phyloP scores from a whole-genome alignment of 176 grass and related monocot genomes.

The sorghum (Sorghum bicolor) region DNA sequence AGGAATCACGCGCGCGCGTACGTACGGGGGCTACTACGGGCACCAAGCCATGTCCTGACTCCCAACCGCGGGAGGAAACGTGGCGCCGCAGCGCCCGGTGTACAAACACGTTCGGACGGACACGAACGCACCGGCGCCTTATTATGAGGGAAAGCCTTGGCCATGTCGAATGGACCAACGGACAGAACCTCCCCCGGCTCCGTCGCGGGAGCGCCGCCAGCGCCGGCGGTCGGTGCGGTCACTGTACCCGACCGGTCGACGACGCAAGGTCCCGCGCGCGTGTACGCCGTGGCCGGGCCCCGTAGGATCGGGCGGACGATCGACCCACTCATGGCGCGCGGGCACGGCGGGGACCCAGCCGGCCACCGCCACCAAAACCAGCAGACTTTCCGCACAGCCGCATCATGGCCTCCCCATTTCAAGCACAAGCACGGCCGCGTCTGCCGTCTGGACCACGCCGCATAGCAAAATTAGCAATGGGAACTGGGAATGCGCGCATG shows the following conservation, averaged over 20 bases:
- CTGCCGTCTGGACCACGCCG: slow-evolving; percentile 10
- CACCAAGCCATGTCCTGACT: background rate
- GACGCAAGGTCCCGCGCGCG: background rate
- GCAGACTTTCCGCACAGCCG: slow-evolving; percentile 24
- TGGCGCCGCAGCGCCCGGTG: slow-evolving; percentile 1
- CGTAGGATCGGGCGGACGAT: slow-evolving; percentile 22
- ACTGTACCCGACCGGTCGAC: background rate
- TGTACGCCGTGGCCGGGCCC: background rate
- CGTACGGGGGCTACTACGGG: background rate
- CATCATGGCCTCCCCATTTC: slow-evolving; percentile 41
- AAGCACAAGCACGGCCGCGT: slow-evolving; percentile 22
- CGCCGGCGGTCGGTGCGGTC: background rate
- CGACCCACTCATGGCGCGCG: slow-evolving; percentile 23
- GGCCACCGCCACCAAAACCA: slow-evolving; percentile 15
- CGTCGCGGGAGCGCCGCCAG: background rate
- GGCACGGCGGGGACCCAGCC: background rate
- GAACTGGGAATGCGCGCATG: background rate
- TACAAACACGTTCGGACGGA: no score
- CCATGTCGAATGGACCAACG: background rate
- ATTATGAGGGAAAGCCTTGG: no score
- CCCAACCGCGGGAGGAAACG: background rate
- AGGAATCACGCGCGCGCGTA: slow-evolving; percentile 25
- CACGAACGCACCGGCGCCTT: no score
- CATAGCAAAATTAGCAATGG: background rate
- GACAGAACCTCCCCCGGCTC: background rate